phyloP scores from a whole-genome alignment of 352 stramenopile genomes.

The Globisporangium acanthophoron region DNA sequence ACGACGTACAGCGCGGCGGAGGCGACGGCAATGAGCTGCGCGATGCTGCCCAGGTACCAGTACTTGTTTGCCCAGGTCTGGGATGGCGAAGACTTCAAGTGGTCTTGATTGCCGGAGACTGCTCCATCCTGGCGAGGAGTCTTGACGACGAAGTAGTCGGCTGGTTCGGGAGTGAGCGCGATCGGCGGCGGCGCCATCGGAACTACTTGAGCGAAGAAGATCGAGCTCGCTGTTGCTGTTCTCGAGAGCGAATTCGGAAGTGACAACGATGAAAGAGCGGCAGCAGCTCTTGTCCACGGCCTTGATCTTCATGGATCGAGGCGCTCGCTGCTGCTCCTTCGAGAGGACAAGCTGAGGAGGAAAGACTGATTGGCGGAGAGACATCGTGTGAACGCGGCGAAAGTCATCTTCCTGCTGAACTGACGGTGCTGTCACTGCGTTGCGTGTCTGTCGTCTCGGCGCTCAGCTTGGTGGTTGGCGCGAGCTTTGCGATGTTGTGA shows the following conservation, averaged over 20 bases:
- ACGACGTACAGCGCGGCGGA: slow-evolving; percentile 12
- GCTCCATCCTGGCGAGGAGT: not conserved
- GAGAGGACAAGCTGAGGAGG: too few relatives aligned
- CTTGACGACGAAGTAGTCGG: not conserved
- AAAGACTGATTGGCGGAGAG: not conserved
- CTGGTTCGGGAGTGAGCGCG: not conserved
- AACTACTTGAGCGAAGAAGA: not conserved
- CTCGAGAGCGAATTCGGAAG: not conserved
- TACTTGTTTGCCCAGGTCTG: slow-evolving; percentile 5
- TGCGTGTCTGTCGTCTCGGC: not conserved
- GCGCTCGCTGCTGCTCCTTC: not conserved
- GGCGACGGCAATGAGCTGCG: slow-evolving; percentile 8
- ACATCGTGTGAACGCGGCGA: not conserved
- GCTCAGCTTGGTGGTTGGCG: not conserved
- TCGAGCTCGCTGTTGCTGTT: not conserved
- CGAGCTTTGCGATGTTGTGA: not conserved
- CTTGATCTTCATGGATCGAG: too few relatives aligned
- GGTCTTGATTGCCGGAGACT: not conserved
- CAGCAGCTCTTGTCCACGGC: too few relatives aligned
- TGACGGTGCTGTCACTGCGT: not conserved
- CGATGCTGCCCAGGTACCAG: slow-evolving; percentile 14
- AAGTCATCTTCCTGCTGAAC: not conserved
- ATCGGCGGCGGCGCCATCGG: not conserved
- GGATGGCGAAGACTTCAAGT: not conserved
- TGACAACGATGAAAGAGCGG: not conserved